These are phyloP conservation scores for Blumeriella jaapii DNA, from an alignment of 2,329 filamentous ascomycete genomes.

Conservation along the genomic window DNA sequence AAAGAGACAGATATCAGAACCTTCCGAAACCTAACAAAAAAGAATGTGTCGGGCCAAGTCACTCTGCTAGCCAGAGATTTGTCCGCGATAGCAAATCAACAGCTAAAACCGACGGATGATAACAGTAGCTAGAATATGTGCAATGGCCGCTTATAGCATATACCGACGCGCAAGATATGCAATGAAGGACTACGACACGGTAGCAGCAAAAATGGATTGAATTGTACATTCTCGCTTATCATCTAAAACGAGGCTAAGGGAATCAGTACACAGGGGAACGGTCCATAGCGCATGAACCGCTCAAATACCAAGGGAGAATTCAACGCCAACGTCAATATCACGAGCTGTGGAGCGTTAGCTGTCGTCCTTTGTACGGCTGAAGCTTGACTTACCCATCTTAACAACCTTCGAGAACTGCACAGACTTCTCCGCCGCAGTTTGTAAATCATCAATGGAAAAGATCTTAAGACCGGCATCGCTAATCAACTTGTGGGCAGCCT, in stretches of 20 bases:
- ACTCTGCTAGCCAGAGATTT: no score
- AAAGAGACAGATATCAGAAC: no score
- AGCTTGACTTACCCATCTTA: conserved; percentile 71
- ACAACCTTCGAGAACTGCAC: conserved; percentile 99
- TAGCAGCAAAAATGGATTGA: conserved; percentile 13
- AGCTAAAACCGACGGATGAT: no score
- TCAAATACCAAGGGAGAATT: conserved; percentile 87
- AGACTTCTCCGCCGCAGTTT: conserved; percentile 93
- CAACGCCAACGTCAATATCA: conserved; percentile 93
- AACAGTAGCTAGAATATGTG: no score
- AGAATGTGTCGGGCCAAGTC: no score
- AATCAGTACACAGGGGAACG: conserved; percentile 26
- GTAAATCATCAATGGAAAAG: conserved; percentile 97
- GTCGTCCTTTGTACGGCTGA: neutral
- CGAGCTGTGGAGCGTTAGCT: conserved; percentile 46
- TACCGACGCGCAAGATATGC: no score
- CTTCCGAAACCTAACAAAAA: no score
- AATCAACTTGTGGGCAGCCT: conserved; percentile 82
- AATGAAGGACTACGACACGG: no score
- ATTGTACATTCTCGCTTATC: conserved; percentile 26
- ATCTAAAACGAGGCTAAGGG: conserved; percentile 22
- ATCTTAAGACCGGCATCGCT: conserved; percentile 99
- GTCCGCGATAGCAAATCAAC: no score
- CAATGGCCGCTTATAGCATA: no score
- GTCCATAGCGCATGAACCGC: conserved; percentile 15